A percentile compares a stretch with the other conserved stretches of the same genome.
These are phyloP conservation scores for Dalbergia oliveri DNA, from an alignment of 306 rosid species.

Conservation along the genomic window DNA sequence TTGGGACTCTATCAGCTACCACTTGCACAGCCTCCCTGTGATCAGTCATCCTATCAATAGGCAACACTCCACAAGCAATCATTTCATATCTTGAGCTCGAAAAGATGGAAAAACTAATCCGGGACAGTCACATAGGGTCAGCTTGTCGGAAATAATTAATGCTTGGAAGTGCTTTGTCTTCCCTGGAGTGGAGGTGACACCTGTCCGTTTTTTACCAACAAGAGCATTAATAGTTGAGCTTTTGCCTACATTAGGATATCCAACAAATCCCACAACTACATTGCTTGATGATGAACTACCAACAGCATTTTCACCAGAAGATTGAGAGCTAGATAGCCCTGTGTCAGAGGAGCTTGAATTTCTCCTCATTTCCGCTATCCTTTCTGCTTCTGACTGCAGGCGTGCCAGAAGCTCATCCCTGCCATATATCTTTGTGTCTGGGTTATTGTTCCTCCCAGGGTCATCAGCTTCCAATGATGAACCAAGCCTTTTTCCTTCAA, in stretches of 20 bases:
- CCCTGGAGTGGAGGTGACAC: slow-evolving; percentile 99
- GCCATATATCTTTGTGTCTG: slow-evolving; percentile 78
- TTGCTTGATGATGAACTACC: slow-evolving; percentile 53
- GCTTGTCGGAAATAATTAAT: slow-evolving; percentile 80
- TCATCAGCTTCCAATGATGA: slow-evolving; percentile 50
- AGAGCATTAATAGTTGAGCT: slow-evolving; percentile 98
- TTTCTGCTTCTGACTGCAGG: slow-evolving; percentile 86
- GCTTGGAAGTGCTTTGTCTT: slow-evolving; percentile 99
- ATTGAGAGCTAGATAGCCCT: slow-evolving; percentile 44
- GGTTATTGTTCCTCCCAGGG: slow-evolving; percentile 50
- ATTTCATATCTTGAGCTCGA: slow-evolving; percentile 94
- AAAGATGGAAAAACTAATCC: slow-evolving; percentile 97
- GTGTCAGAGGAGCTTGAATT: slow-evolving; percentile 53
- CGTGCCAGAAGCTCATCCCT: slow-evolving; percentile 92
- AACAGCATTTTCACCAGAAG: slow-evolving; percentile 54
- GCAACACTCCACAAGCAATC: slow-evolving; percentile 96
- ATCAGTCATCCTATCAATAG: slow-evolving; percentile 94
- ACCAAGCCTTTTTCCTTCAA: slow-evolving; percentile 72
- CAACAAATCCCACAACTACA: slow-evolving; percentile 94
- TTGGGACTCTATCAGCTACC: slow-evolving; percentile 83
- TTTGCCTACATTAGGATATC: slow-evolving; percentile 98
- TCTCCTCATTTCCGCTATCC: slow-evolving; percentile 68
- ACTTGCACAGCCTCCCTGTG: slow-evolving; percentile 90
- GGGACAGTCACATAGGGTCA: slow-evolving; percentile 97
- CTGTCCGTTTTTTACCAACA: slow-evolving; percentile 89